Conservation (phyloP, 768 basidiomycete species). For the Leucocoprinus leucothites region DNA sequence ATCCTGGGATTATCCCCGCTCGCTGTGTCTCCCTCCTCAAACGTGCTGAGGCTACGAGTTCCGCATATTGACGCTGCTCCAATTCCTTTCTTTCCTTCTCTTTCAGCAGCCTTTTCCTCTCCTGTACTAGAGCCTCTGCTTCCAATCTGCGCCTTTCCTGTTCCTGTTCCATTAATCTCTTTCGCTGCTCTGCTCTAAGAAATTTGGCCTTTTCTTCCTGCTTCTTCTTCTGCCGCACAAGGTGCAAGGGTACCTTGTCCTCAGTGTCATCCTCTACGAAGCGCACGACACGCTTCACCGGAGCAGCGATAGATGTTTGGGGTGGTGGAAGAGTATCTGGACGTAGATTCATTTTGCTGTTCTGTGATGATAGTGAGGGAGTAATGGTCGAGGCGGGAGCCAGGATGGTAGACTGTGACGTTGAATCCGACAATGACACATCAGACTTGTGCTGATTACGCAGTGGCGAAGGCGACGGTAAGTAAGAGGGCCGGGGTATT, state of each 20-base stretch:
- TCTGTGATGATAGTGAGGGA: not conserved
- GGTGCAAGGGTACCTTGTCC: slow-evolving; percentile 66
- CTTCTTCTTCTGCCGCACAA: slow-evolving; percentile 69
- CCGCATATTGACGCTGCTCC: slow-evolving; percentile 48
- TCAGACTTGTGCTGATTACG: slow-evolving; percentile 34
- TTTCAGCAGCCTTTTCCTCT: slow-evolving; percentile 45
- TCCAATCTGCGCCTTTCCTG: slow-evolving; percentile 43
- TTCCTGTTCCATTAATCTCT: slow-evolving; percentile 47
- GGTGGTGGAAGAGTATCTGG: slow-evolving; percentile 13
- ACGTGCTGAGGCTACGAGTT: slow-evolving; percentile 61
- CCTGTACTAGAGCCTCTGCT: slow-evolving; percentile 45
- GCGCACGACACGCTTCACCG: slow-evolving; percentile 56
- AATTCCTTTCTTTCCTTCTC: slow-evolving; percentile 54
- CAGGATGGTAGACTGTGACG: slow-evolving; percentile 2
- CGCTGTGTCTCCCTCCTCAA: slow-evolving; percentile 56
- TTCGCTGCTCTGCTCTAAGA: slow-evolving; percentile 55
- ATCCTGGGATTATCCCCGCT: slow-evolving; percentile 37
- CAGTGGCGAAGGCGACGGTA: slow-evolving; percentile 47
- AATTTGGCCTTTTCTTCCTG: slow-evolving; percentile 72
- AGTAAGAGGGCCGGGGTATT: slow-evolving; percentile 31
- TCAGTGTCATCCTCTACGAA: slow-evolving; percentile 69
- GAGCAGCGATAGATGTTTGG: not conserved
- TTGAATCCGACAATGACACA: not conserved
- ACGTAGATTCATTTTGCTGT: slow-evolving; percentile 4
- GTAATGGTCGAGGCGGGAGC: slow-evolving; percentile 9